phyloP scores from a whole-genome alignment of 2,329 filamentous ascomycete genomes.

The Triangularia setosa region DNA sequence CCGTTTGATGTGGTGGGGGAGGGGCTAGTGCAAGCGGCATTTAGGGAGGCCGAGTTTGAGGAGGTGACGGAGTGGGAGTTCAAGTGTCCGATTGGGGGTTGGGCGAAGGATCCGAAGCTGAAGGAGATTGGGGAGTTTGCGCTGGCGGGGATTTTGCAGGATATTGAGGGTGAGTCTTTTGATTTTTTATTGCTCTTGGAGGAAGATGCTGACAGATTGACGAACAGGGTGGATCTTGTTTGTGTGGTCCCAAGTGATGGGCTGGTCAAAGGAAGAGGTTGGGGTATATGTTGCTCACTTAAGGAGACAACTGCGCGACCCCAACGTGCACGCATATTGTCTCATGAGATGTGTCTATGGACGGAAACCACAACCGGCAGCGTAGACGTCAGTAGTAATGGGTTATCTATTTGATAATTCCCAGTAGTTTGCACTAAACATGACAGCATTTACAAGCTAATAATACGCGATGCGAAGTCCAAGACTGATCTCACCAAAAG shows the following conservation, averaged over 20 bases:
- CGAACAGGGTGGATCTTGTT: constrained; percentile 9
- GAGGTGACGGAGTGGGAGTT: constrained; percentile 18
- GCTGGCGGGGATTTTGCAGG: constrained; percentile 3
- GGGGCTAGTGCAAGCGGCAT: constrained; percentile 3
- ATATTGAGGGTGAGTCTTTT: constrained; percentile 11
- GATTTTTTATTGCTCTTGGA: not conserved
- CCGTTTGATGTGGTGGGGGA: constrained; percentile 18
- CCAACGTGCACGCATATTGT: constrained; percentile 21
- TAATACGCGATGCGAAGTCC: not conserved
- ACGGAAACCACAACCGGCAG: constrained; percentile 14
- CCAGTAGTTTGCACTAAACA: too few species aligned
- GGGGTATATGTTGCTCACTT: constrained; percentile 17
- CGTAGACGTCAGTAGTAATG: not conserved
- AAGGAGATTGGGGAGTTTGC: constrained; percentile 30
- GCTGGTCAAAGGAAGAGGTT: constrained; percentile 22
- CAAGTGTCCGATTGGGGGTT: constrained; percentile 32
- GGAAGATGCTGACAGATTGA: not conserved
- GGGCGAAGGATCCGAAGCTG: constrained; percentile 30
- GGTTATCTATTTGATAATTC: not conserved
- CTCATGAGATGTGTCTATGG: constrained; percentile 14
- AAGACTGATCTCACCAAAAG: not conserved
- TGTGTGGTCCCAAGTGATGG: constrained; percentile 9
- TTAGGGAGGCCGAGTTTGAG: constrained; percentile 19
- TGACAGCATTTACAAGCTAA: not conserved
- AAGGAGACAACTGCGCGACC: constrained; percentile 17